Evolutionary conservation across 345 rosid genomes (phyloP), one percentile per base, ranked within the genome.

Genomic region (Salix koriyanagi): DNA sequence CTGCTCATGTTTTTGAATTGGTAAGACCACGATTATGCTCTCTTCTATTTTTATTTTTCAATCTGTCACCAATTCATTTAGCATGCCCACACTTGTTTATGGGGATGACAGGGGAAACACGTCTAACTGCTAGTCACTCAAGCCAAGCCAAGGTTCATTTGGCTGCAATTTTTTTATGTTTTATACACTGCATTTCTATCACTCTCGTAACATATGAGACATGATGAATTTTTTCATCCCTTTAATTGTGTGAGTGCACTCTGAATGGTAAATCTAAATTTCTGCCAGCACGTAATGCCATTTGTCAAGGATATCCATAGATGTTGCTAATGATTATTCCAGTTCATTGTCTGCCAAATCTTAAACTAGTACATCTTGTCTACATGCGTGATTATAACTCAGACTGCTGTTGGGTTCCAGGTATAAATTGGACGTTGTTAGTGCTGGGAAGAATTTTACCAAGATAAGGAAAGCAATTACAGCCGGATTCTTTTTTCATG

Each of bases 401-500:
- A 32, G 7, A 12, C 13, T 9, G 2, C 16, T 66, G 46, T 7
- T 74, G 39, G 28, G 21, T 78, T 83, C 46, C 89, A 93, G 97
- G 77, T 93, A 91, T 78, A 94, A 91, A 81, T 73, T 93, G 81
- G 97, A 91, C 34, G 92, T 95, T 19, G 89, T 90, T 32, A 86
- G 94, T 36, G 93, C 91, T 2, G 99, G 97, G 41, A 93, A 86
- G 82, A 90, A 93, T 58, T 87, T 88, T 69, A 83, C 85, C 5
- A 93, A 88, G 89, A 89, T 93, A 70, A 85, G 94, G 81, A 95
- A 91, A 87, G 97, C 97, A 7, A 90, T 93, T 39, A 78, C 97
- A 12, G 97, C 96, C 48, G 99, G 99, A 48, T 93, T 95, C 88
- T 95, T 95, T 79, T 95, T 88, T 76, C 97, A 93, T 26, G 90